phyloP scores from a whole-genome alignment of 208 protist genomes.

The Leishmania major region DNA sequence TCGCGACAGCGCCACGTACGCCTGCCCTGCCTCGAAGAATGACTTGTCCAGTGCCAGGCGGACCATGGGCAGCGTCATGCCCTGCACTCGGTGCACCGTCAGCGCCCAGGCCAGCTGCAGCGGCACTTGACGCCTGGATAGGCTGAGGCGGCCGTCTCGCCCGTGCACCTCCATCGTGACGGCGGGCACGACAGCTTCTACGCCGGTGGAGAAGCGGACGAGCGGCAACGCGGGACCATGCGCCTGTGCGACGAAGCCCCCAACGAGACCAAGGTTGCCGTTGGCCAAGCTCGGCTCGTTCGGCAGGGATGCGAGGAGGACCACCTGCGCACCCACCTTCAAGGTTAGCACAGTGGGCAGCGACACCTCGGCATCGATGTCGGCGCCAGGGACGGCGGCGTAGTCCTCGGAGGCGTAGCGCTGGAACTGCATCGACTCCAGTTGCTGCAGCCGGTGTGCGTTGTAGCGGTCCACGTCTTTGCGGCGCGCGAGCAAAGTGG shows the following conservation, averaged over 20 bases:
- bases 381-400: constrained; percentile 49
- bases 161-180: constrained; percentile 43
- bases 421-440: constrained; percentile 47
- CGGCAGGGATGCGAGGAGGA: constrained; percentile 59
- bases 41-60: constrained; percentile 59
- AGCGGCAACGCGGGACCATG: constrained; percentile 48
- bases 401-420: constrained; percentile 83
- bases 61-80: constrained; percentile 80
- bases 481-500: constrained; percentile 46
- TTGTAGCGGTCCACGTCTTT: constrained; percentile 65
- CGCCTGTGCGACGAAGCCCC: constrained; percentile 27
- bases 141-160: constrained; percentile 32
- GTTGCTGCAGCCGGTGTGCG: constrained; percentile 37
- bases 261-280: constrained; percentile 36
- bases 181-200: constrained; percentile 57
- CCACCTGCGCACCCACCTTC: constrained; percentile 73
- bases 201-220: constrained; percentile 51
- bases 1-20: constrained; percentile 79
- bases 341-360: constrained; percentile 55
- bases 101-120: constrained; percentile 94
- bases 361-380: constrained; percentile 64
- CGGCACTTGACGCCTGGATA: constrained; percentile 80
- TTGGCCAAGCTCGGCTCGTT: constrained; percentile 42
- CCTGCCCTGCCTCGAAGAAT: constrained; percentile 72
- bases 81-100: constrained; percentile 96